Evolutionary conservation across 352 stramenopile genomes (phyloP).

Genomic region (Phytophthora ramorum): DNA sequence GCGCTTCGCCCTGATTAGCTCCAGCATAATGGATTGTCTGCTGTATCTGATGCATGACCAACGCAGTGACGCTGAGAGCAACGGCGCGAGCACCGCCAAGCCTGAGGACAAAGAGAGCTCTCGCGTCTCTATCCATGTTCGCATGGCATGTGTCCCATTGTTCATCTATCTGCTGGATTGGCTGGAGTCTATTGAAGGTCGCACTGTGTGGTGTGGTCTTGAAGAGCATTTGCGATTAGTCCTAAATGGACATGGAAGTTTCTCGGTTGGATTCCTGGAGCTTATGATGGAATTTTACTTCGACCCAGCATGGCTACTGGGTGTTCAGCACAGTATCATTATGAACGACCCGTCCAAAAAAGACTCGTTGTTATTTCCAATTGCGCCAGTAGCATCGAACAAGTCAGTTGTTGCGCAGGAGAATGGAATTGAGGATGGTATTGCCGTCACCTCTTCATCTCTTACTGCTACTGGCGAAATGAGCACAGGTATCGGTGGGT

Average conservation of each 20-base stretch:
- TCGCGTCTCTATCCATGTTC: slow-evolving; percentile 39
- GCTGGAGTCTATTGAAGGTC: slow-evolving; percentile 82
- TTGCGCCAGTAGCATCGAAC: slow-evolving; percentile 42
- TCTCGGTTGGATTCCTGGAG: slow-evolving; percentile 74
- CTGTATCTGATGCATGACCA: slow-evolving; percentile 61
- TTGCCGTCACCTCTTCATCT: slow-evolving; percentile 34
- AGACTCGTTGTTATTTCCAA: slow-evolving; percentile 76
- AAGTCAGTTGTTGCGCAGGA: slow-evolving; percentile 48
- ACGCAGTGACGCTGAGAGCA: slow-evolving; percentile 14
- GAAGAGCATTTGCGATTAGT: slow-evolving; percentile 79
- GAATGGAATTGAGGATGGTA: slow-evolving; percentile 57
- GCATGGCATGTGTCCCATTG: slow-evolving; percentile 67
- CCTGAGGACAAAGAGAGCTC: slow-evolving; percentile 4
- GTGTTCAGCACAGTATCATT: slow-evolving; percentile 81
- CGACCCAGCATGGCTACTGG: slow-evolving; percentile 60
- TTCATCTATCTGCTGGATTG: slow-evolving; percentile 83
- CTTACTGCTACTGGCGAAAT: slow-evolving; percentile 32
- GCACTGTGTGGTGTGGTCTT: slow-evolving; percentile 85
- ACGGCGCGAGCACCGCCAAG: not conserved
- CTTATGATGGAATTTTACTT: slow-evolving; percentile 91
- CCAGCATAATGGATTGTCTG: slow-evolving; percentile 77
- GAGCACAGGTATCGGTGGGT: slow-evolving; percentile 36
- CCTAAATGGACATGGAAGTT: slow-evolving; percentile 75
- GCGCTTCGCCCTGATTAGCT: slow-evolving; percentile 77
- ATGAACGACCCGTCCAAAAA: slow-evolving; percentile 87